These are phyloP conservation scores for Zymoseptoria tritici DNA, from an alignment of 2,329 filamentous ascomycete genomes.

Conservation along the genomic window DNA sequence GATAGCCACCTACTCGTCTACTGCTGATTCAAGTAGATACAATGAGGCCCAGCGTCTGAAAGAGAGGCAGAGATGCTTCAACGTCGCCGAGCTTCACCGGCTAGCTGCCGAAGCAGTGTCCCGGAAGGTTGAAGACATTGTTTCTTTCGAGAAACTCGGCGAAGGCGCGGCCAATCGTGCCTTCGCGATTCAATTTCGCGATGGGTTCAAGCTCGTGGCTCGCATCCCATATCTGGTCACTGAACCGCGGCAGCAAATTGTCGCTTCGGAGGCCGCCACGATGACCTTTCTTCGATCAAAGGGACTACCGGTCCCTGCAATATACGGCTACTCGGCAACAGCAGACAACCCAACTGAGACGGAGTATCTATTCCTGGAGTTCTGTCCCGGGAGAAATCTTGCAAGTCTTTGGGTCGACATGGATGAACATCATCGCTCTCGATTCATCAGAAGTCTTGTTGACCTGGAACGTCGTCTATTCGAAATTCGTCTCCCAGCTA, in stretches of 20 bases:
- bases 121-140: conserved; percentile 16
- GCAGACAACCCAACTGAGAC: conserved; percentile 19
- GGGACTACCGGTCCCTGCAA: conserved; percentile 17
- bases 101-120: conserved; percentile 25
- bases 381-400: conserved; percentile 13
- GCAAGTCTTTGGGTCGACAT: conserved; percentile 15
- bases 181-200: conserved; percentile 11
- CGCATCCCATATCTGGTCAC: conserved; percentile 18
- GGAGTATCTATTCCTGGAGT: conserved; percentile 24
- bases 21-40: conserved; percentile 3
- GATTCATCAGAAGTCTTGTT: conserved; percentile 23
- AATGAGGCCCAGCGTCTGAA: conserved; percentile 11
- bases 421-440: conserved; percentile 17
- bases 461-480: conserved; percentile 26
- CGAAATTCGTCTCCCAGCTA: conserved; percentile 25
- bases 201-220: conserved; percentile 18
- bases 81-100: conserved; percentile 18
- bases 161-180: conserved; percentile 19
- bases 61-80: conserved; percentile 11
- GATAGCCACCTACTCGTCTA: neutral
- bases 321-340: conserved; percentile 16
- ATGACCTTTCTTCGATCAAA: conserved; percentile 17
- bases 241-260: conserved; percentile 8
- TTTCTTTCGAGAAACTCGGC: conserved; percentile 17
- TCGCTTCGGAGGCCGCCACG: conserved; percentile 23